phyloP scores from a whole-genome alignment of 139 green algal species.

The Diplosphaera chodatii region DNA sequence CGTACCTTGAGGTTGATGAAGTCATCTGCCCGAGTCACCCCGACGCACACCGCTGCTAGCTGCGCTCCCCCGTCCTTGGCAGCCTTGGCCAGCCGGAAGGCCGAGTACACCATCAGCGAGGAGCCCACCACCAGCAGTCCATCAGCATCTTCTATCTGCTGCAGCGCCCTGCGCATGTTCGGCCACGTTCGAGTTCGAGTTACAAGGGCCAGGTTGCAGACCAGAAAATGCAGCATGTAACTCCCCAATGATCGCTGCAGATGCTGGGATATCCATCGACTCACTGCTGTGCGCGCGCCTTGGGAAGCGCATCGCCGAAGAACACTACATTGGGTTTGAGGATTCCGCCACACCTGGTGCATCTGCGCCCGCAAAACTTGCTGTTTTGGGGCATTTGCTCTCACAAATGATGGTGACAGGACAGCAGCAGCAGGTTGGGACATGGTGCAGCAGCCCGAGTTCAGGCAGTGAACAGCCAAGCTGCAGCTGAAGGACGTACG shows the following conservation, averaged over 20 bases:
- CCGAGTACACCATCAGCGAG: slow-evolving; percentile 62
- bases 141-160: slow-evolving; percentile 24
- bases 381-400: too few relatives aligned
- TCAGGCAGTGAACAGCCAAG: too few relatives aligned
- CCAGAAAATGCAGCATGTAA: too few relatives aligned
- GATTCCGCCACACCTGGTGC: slow-evolving; percentile 54
- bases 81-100: slow-evolving; percentile 70
- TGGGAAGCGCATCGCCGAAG: slow-evolving; percentile 69
- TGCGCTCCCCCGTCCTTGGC: slow-evolving; percentile 39
- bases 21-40: slow-evolving; percentile 68
- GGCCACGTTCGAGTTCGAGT: too few relatives aligned
- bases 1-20: slow-evolving; percentile 53
- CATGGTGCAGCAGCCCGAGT: too few relatives aligned
- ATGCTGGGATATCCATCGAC: not conserved
- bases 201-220: too few relatives aligned
- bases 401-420: too few relatives aligned
- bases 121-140: slow-evolving; percentile 62
- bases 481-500: too few relatives aligned
- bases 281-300: slow-evolving; percentile 21
- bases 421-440: too few relatives aligned
- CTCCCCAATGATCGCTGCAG: too few relatives aligned
- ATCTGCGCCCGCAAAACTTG: too few relatives aligned
- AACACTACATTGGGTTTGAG: slow-evolving; percentile 87
- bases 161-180: slow-evolving; percentile 23
- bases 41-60: slow-evolving; percentile 66